Evolutionary conservation across 345 rosid species (phyloP).

Genomic region (Ailanthus altissimus): DNA sequence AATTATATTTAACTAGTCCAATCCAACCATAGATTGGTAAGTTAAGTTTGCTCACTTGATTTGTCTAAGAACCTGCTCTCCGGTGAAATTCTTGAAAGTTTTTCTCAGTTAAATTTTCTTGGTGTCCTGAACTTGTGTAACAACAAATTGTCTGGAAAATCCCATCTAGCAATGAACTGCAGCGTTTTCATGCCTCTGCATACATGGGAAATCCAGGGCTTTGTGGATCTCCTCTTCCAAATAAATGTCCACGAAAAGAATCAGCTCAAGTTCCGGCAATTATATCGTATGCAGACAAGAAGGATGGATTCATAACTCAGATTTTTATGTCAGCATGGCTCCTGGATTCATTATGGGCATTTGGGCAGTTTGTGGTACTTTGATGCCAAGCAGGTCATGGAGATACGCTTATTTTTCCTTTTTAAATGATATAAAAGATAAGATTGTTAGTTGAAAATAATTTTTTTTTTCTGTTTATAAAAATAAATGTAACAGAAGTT

Average conservation of each 20-base stretch:
- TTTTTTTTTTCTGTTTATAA: no score
- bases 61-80: neutral
- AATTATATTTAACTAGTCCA: neutral
- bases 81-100: neutral
- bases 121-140: constrained; percentile 1
- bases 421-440: neutral
- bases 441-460: no score
- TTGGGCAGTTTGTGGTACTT: constrained; percentile 8
- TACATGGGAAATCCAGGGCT: neutral
- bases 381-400: constrained; percentile 7
- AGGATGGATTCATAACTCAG: neutral
- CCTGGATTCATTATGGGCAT: constrained; percentile 9
- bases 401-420: neutral
- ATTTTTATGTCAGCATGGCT: constrained; percentile 15
- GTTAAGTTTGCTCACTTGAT: constrained; percentile 1
- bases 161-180: neutral
- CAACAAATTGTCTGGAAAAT: neutral
- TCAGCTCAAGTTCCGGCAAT: neutral
- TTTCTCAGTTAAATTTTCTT: neutral
- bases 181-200: constrained; percentile 3
- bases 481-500: no score
- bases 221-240: neutral
- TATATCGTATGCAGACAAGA: neutral
- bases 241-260: neutral
- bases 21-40: neutral